Evolutionary conservation across 208 protist species (phyloP).

Genomic region (Leishmania arabica): DNA sequence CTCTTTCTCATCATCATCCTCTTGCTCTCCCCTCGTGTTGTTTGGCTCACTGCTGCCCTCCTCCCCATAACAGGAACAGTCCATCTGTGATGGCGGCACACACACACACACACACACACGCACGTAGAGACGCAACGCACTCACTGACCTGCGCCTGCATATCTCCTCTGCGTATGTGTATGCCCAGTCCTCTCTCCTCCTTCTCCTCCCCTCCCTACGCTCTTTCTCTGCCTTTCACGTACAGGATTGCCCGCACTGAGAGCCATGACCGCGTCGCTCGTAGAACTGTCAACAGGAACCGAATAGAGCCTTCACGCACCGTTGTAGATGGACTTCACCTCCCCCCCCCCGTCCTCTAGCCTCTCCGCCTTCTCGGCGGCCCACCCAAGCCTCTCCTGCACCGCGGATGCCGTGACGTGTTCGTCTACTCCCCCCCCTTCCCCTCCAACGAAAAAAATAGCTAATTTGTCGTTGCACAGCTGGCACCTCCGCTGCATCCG

Average conservation of each 20-base stretch:
- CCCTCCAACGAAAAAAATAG: not conserved
- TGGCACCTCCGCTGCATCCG: not conserved
- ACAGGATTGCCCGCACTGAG: not conserved
- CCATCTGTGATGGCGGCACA: too few species aligned
- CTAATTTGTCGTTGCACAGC: not conserved
- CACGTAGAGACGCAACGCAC: too few species aligned
- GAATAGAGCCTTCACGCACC: not conserved
- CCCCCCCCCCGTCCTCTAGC: not conserved
- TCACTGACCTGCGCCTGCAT: too few species aligned
- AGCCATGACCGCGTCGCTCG: not conserved
- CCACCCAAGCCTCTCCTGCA: not conserved
- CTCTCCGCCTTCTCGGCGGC: not conserved
- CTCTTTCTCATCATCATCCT: not conserved
- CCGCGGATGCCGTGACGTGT: not conserved
- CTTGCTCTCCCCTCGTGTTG: not conserved
- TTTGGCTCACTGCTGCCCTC: not conserved
- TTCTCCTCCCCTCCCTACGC: not conserved
- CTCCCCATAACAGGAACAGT: too few species aligned
- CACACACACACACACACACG: too few species aligned
- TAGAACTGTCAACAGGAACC: not conserved
- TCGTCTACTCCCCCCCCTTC: not conserved
- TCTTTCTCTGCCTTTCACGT: not conserved
- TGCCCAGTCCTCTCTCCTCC: not conserved
- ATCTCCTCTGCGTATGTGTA: too few species aligned
- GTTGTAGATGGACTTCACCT: not conserved